Evolutionary conservation across 1,139 yeast genomes (phyloP).

Genomic region (Yueomyces sp.): DNA sequence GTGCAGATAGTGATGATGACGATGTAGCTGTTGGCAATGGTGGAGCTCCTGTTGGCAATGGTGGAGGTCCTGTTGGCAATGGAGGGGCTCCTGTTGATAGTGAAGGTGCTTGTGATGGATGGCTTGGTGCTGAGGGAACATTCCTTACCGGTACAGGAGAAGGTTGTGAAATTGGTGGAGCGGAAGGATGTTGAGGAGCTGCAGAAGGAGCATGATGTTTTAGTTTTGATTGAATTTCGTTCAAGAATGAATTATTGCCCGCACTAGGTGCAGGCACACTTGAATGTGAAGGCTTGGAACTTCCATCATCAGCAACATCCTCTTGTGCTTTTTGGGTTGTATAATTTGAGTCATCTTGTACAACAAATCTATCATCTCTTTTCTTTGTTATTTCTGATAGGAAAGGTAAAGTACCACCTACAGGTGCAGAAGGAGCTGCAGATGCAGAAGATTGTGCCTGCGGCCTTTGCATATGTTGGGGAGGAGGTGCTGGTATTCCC

Average conservation of each 20-base stretch:
- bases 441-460: constrained; percentile 2
- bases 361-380: constrained; percentile 40
- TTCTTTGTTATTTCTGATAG: constrained; percentile 44
- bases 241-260: constrained; percentile 15
- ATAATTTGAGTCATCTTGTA: constrained; percentile 23
- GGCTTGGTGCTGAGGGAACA: constrained; percentile 5
- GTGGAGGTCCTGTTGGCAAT: constrained; percentile 9
- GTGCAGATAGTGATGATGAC: constrained; percentile 10
- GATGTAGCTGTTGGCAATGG: constrained; percentile 4
- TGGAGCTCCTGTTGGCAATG: constrained; percentile 10
- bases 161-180: constrained; percentile 9
- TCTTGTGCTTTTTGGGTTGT: constrained; percentile 25
- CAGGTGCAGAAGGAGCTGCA: constrained; percentile 7
- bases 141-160: constrained; percentile 6
- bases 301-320: constrained; percentile 1
- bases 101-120: constrained; percentile 3
- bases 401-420: constrained; percentile 29
- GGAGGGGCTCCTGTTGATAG: constrained; percentile 11
- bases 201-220: constrained; percentile 10
- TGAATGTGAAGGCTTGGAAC: background rate
- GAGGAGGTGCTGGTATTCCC: constrained; percentile 7
- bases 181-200: constrained; percentile 7
- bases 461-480: constrained; percentile 11
- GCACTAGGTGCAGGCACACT: constrained; percentile 5
- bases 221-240: constrained; percentile 20